Evolutionary conservation across 306 rosid species (phyloP).

Genomic region (Quercus alba): DNA sequence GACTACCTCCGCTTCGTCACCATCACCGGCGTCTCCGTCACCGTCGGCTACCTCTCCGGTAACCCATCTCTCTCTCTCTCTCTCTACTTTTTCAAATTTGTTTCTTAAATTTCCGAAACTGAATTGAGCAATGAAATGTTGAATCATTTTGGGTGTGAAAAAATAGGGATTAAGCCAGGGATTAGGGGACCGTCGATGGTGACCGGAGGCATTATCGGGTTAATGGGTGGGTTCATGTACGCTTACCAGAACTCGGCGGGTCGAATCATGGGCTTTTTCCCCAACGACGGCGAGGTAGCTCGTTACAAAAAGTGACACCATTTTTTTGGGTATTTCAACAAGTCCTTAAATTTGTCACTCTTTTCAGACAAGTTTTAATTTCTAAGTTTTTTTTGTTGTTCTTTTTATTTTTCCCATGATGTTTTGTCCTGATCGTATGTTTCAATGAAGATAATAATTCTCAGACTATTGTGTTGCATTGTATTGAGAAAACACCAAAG

Average conservation of each 20-base stretch:
- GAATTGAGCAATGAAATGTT: background rate
- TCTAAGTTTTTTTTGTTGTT: no score
- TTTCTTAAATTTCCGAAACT: background rate
- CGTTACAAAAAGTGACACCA: constrained; percentile 62
- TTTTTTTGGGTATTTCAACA: background rate
- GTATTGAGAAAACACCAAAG: no score
- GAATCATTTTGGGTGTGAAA: background rate
- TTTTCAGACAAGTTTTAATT: background rate
- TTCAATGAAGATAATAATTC: background rate
- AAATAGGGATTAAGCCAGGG: constrained; percentile 87
- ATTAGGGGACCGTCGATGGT: constrained; percentile 95
- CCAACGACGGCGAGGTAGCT: constrained; percentile 86
- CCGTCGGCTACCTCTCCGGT: constrained; percentile 96
- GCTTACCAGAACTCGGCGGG: constrained; percentile 95
- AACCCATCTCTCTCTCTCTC: background rate
- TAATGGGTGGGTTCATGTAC: constrained; percentile 95
- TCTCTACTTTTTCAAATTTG: background rate
- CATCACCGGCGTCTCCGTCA: constrained; percentile 88
- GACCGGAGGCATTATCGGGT: constrained; percentile 85
- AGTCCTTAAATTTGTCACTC: background rate
- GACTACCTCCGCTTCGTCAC: constrained; percentile 85
- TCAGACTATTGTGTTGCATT: background rate
- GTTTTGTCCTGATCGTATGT: background rate
- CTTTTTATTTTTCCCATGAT: background rate
- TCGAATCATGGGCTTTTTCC: constrained; percentile 89